phyloP scores from a whole-genome alignment of 441 rosid species.

The Arabidopsis lyrata region DNA sequence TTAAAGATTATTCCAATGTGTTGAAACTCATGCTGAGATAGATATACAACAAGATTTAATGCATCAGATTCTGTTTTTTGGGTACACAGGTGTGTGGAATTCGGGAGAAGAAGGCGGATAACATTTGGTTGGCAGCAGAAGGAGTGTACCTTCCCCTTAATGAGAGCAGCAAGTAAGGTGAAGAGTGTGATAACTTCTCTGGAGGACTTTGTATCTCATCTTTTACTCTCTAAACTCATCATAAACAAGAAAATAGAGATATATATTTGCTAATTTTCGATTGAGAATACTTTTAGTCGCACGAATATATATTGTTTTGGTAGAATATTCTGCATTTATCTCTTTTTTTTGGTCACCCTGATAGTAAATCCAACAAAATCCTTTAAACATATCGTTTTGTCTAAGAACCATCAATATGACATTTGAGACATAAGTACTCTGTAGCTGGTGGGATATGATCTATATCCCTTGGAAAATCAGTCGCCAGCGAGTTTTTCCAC shows the following conservation, averaged over 20 bases:
- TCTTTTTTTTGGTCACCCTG: background rate
- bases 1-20: too few relatives aligned
- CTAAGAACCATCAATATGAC: background rate
- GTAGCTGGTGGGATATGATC: background rate
- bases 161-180: constrained; percentile 47
- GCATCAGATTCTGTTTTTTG: constrained; percentile 2
- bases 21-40: too few relatives aligned
- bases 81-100: constrained; percentile 78
- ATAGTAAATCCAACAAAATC: background rate
- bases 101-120: constrained; percentile 85
- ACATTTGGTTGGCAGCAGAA: constrained; percentile 95
- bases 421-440: background rate
- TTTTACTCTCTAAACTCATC: constrained; percentile 33
- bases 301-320: constrained; percentile 29
- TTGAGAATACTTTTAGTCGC: constrained; percentile 15
- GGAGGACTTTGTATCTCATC: constrained; percentile 18
- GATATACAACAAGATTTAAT: constrained; percentile 8
- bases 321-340: constrained; percentile 11
- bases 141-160: constrained; percentile 89
- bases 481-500: background rate
- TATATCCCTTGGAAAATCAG: too few relatives aligned
- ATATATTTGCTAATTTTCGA: constrained; percentile 33
- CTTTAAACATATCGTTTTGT: background rate
- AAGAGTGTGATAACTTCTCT: constrained; percentile 9
- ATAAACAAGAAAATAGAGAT: constrained; percentile 30